These are phyloP conservation scores for Pseudoperonospora humuli DNA, from an alignment of 352 stramenopile genomes.

Conservation along the genomic window DNA sequence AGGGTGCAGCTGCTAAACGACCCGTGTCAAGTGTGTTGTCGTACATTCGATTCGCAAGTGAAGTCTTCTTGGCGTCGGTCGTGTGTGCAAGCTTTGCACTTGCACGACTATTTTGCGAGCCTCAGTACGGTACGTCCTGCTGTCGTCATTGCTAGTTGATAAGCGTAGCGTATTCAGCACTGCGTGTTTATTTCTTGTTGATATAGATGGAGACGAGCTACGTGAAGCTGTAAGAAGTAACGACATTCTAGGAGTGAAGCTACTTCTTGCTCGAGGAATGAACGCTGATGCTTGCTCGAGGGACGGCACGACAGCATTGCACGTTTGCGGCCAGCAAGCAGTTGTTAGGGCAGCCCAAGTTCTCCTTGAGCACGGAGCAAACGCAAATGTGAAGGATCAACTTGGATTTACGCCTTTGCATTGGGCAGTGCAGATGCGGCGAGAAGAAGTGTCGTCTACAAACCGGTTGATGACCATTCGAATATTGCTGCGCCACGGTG, in stretches of 20 bases:
- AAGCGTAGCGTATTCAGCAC: neutral
- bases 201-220: conserved; percentile 65
- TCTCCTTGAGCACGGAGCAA: conserved; percentile 55
- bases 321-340: conserved; percentile 74
- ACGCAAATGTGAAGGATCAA: conserved; percentile 49
- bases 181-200: neutral
- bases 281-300: conserved; percentile 38
- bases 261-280: conserved; percentile 53
- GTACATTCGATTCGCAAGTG: conserved; percentile 33
- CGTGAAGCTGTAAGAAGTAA: conserved; percentile 68
- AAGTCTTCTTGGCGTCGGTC: conserved; percentile 36
- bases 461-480: conserved; percentile 70
- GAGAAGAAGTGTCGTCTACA: conserved; percentile 54
- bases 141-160: too few species aligned
- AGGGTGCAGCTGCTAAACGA: conserved; percentile 1
- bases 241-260: conserved; percentile 49
- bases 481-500: conserved; percentile 53
- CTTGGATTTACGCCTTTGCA: conserved; percentile 72
- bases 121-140: conserved; percentile 44
- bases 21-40: conserved; percentile 4
- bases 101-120: conserved; percentile 57
- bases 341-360: conserved; percentile 44
- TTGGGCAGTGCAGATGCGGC: conserved; percentile 75
- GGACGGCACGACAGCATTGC: conserved; percentile 63
- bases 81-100: conserved; percentile 55